Percentiles rank a stretch among this genome's conserved stretches.
phyloP scores from a whole-genome alignment of 202 grass and related monocot species.

The Thinopyrum obtusiflorum region DNA sequence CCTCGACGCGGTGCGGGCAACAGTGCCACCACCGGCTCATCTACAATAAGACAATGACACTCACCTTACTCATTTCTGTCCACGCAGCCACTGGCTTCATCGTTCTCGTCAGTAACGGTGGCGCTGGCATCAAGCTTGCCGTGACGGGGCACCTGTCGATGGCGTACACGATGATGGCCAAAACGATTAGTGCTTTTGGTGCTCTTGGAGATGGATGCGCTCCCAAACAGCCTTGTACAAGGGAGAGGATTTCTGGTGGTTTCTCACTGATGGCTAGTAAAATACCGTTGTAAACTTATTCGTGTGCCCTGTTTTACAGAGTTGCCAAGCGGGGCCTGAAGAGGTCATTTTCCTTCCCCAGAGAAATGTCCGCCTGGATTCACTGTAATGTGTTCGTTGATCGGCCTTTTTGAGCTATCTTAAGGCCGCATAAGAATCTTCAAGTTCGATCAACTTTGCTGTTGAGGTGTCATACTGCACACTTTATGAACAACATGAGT shows the following conservation, averaged over 20 bases:
- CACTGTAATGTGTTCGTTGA: not conserved
- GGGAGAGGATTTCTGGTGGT: not conserved
- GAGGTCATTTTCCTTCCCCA: not conserved
- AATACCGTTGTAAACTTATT: too few relatives aligned
- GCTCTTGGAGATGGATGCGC: not conserved
- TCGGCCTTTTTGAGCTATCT: not conserved
- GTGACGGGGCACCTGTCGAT: not conserved
- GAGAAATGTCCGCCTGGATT: not conserved
- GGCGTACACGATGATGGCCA: not conserved
- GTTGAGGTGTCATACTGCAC: not conserved
- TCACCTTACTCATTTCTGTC: not conserved
- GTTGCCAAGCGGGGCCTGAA: not conserved
- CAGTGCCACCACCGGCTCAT: not conserved
- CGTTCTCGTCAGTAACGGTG: not conserved
- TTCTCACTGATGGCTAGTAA: not conserved
- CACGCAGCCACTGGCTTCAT: not conserved
- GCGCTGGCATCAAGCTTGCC: not conserved
- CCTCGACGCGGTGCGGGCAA: too few relatives aligned
- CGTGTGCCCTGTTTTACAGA: not conserved
- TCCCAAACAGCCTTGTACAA: not conserved
- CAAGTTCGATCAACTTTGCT: not conserved
- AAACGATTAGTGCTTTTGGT: not conserved
- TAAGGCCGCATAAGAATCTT: not conserved
- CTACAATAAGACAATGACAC: not conserved
- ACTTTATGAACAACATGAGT: not conserved